Percentiles rank a stretch among this genome's conserved stretches.
These are phyloP conservation scores for Bromus sterilis DNA, from an alignment of 176 grass and related monocot genomes.

Conservation along the genomic window DNA sequence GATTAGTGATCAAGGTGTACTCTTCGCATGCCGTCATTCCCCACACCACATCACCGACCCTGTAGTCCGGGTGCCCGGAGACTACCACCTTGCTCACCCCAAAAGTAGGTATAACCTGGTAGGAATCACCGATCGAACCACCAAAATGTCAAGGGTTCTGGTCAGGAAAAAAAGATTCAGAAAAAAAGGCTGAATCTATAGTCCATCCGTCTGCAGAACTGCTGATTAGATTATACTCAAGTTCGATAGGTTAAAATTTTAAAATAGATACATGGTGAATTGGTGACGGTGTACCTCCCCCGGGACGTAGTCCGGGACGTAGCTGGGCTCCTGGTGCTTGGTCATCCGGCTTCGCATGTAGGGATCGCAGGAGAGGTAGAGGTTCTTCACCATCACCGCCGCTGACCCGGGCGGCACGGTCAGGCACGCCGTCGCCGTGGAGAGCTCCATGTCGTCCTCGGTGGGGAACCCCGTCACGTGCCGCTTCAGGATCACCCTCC, in stretches of 20 bases:
- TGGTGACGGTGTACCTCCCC: constrained; percentile 24
- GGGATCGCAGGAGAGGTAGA: constrained; percentile 68
- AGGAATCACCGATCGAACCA: not conserved
- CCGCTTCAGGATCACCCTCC: constrained; percentile 37
- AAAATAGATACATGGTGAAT: too few species aligned
- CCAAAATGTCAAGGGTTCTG: not conserved
- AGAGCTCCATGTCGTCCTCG: not conserved
- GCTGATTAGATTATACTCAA: not conserved
- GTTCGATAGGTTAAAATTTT: not conserved
- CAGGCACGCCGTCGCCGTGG: not conserved
- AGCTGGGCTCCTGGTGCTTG: constrained; percentile 13
- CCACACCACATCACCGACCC: not conserved
- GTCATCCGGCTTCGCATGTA: constrained; percentile 59
- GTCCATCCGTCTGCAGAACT: not conserved
- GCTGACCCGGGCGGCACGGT: not conserved
- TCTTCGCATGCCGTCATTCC: constrained; percentile 58
- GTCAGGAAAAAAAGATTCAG: not conserved
- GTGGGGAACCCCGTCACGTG: constrained; percentile 34
- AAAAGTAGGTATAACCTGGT: not conserved
- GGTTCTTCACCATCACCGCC: constrained; percentile 42
- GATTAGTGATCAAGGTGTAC: constrained; percentile 40
- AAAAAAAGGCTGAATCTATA: not conserved
- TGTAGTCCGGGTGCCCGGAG: not conserved
- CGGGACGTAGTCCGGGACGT: constrained; percentile 17
- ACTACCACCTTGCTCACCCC: constrained; percentile 51